Conservation (phyloP, 164 flowering plant species). For the Akebia trifoliata region DNA sequence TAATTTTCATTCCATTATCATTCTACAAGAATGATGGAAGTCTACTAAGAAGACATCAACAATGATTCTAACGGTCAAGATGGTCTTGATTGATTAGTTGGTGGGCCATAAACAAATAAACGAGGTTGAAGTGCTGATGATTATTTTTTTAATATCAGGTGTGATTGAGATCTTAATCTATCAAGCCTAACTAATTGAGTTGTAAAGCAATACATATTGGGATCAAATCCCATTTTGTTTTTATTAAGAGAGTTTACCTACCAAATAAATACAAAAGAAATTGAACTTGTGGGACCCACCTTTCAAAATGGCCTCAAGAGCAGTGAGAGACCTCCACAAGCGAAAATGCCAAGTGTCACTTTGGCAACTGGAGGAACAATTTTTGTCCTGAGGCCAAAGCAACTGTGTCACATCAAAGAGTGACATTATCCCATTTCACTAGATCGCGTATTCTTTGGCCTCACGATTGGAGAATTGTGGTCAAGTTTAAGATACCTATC, state of each 20-base stretch:
- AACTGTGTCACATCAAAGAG: slow-evolving; percentile 6
- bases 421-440: slow-evolving; percentile 7
- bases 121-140: not conserved
- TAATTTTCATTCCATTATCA: too few relatives aligned
- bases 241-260: not conserved
- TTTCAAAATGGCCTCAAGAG: not conserved
- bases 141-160: not conserved
- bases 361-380: too few relatives aligned
- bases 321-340: not conserved
- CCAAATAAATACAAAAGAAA: not conserved
- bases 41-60: not conserved
- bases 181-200: not conserved
- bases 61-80: not conserved
- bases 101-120: not conserved
- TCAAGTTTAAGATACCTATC: not conserved
- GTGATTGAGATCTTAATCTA: not conserved
- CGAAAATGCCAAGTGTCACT: slow-evolving; percentile 4
- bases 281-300: not conserved
- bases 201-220: not conserved
- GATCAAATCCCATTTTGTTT: slow-evolving; percentile 4
- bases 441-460: not conserved
- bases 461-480: not conserved
- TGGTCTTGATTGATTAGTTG: not conserved
- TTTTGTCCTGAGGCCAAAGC: too few relatives aligned
- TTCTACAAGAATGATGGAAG: not conserved